Percentiles rank a stretch among this genome's conserved stretches.
phyloP scores from a whole-genome alignment of 306 rosid genomes.

The Vicia villosa region DNA sequence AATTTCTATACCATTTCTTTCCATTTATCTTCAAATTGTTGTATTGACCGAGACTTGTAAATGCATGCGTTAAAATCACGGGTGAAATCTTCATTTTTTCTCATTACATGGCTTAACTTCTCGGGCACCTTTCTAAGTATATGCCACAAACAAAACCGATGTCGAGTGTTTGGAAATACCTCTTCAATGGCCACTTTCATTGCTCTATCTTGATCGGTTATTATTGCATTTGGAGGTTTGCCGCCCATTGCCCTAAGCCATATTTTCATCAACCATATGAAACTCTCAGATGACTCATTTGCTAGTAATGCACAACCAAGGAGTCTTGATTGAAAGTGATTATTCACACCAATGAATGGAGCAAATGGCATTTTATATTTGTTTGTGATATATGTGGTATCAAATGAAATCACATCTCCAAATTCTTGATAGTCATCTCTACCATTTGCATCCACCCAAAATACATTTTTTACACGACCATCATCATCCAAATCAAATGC shows the following conservation, averaged over 20 bases:
- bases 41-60: neutral
- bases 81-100: neutral
- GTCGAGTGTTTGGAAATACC: neutral
- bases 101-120: neutral
- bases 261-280: neutral
- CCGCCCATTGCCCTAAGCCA: slow-evolving; percentile 1
- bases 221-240: neutral
- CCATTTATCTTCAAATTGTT: too few relatives aligned
- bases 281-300: neutral
- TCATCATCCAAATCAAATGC: slow-evolving; percentile 11
- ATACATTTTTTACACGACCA: neutral
- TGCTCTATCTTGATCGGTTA: neutral
- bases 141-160: neutral
- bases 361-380: slow-evolving; percentile 2
- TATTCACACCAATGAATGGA: neutral
- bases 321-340: neutral
- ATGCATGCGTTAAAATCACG: neutral
- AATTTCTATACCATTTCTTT: too few relatives aligned
- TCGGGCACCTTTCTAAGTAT: neutral
- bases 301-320: neutral
- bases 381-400: neutral
- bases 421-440: neutral
- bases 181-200: neutral
- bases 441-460: slow-evolving; percentile 13
- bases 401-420: slow-evolving; percentile 3